These are phyloP conservation scores for Rhizopus stolonifer DNA, from an alignment of 371 early-diverging fungal genomes.

Conservation along the genomic window DNA sequence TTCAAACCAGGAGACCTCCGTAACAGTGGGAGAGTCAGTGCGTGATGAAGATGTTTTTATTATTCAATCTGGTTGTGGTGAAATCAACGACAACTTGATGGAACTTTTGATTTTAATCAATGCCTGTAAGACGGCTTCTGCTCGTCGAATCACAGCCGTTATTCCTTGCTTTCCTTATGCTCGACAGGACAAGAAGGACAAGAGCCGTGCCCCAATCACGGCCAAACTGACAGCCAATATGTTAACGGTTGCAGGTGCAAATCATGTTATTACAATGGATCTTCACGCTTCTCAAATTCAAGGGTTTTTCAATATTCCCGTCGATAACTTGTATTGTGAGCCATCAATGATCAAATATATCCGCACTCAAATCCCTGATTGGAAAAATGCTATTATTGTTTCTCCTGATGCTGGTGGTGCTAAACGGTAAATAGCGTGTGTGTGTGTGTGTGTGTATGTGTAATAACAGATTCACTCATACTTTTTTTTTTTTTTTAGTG, in stretches of 20 bases:
- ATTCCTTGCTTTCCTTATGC: constrained; percentile 98
- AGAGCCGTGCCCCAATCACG: constrained; percentile 91
- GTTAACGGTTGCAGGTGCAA: constrained; percentile 92
- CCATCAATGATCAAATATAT: constrained; percentile 93
- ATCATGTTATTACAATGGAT: constrained; percentile 98
- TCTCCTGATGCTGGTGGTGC: constrained; percentile 98
- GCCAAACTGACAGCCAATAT: constrained; percentile 95
- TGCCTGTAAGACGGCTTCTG: constrained; percentile 95
- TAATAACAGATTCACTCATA: too few relatives aligned
- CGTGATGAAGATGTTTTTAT: constrained; percentile 92
- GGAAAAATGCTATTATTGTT: constrained; percentile 87
- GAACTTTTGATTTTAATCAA: constrained; percentile 95
- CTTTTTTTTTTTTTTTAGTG: constrained; percentile 56
- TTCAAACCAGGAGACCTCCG: constrained; percentile 96
- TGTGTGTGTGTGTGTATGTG: too few relatives aligned
- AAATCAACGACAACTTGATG: constrained; percentile 94
- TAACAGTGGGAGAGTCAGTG: constrained; percentile 96
- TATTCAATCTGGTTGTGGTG: constrained; percentile 88
- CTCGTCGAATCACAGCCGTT: constrained; percentile 93
- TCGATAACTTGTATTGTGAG: constrained; percentile 95
- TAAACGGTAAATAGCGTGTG: constrained; percentile 89
- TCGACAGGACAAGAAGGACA: constrained; percentile 95
- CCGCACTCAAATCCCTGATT: constrained; percentile 78
- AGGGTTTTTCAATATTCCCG: constrained; percentile 98
- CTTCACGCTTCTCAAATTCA: constrained; percentile 96